These are phyloP conservation scores for Aspergillus panamensis DNA, from an alignment of 495 filamentous ascomycete genomes.

Conservation along the genomic window DNA sequence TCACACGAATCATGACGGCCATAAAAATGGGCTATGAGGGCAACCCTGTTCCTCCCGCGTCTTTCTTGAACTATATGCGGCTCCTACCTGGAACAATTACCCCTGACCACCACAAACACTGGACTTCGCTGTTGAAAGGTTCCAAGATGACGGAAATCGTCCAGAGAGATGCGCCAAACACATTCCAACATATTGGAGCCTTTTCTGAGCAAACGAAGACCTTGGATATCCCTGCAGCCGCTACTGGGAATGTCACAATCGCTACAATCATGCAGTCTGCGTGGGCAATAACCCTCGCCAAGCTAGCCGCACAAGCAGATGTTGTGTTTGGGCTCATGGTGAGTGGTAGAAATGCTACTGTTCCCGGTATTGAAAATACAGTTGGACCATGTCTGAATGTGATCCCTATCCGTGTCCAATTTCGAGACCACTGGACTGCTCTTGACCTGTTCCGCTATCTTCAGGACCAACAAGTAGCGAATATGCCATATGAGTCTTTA, in stretches of 20 bases:
- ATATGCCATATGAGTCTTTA: constrained; percentile 55
- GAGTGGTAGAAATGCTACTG: constrained; percentile 53
- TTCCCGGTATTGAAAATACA: constrained; percentile 52
- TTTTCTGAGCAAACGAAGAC: constrained; percentile 38
- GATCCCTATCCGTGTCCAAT: constrained; percentile 53
- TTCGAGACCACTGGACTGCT: constrained; percentile 46
- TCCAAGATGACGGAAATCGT: constrained; percentile 48
- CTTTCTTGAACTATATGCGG: constrained; percentile 59
- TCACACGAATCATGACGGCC: constrained; percentile 57
- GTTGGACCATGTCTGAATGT: constrained; percentile 60
- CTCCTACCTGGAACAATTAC: constrained; percentile 43
- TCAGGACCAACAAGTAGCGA: constrained; percentile 58
- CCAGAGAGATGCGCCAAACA: constrained; percentile 33
- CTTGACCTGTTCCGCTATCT: constrained; percentile 52
- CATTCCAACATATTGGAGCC: constrained; percentile 36
- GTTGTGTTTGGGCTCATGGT: constrained; percentile 55
- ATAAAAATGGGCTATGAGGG: constrained; percentile 52
- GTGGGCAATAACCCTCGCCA: constrained; percentile 53
- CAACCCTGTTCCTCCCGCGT: constrained; percentile 41
- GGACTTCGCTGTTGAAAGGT: constrained; percentile 39
- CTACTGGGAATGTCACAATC: constrained; percentile 48
- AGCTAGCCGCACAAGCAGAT: constrained; percentile 47
- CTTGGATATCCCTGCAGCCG: constrained; percentile 38
- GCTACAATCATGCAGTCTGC: constrained; percentile 57
- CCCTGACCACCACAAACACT: constrained; percentile 54